Evolutionary conservation across 2,329 filamentous ascomycete genomes (phyloP), one percentile per base, ranked within the genome.

Genomic region (Conoideocrella luteorostrata): DNA sequence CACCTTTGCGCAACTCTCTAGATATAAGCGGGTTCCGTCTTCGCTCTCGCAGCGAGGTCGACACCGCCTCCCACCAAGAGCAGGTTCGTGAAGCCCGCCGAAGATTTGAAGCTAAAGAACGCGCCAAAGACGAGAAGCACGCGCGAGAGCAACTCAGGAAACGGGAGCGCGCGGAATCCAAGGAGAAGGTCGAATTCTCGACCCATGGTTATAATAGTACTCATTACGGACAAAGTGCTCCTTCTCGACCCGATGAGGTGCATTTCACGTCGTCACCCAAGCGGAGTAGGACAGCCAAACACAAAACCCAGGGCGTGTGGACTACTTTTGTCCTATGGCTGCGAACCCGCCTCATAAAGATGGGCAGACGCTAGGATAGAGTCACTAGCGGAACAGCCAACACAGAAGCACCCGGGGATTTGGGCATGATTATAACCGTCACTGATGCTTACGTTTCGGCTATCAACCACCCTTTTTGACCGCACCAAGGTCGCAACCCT

Each of bases 291-390:
- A 67, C 67, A 7, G 69, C 75, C 45, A 83, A 82, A 65, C 71
- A 69, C 52, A 78, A 75, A 64, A 83, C 78, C 2, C 75, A 77
- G 48, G 69, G 74, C 48, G 71, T 77, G 30, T 84, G 79, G 78
- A 80, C 75, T 7, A 72, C 71, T 18, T 82, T 84, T 52, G 68
- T 83, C 40, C 67, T 84, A 44, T 84, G 80, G 80, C 58, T 84
- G 21, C 68, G 78, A 47, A 83, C 79, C n/a, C 60, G 65, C 43
- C 53, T 69, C 45, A 57, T 69, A 46, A 68, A 66, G 58, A 52
- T 68, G 45, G 64, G 65, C 40, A 59, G 62, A 53, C 63, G 63
- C 51, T 67, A 66, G 62, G 48, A 53, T 37, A 52, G 52, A 33
- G 33, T 42, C 11, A 50, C 52, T 44, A 50, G 50, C 50, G 26